Percentiles rank a stretch among this genome's conserved stretches.
Conservation (phyloP, 345 rosid genomes). For the thale cress (Arabidopsis thaliana) region DNA sequence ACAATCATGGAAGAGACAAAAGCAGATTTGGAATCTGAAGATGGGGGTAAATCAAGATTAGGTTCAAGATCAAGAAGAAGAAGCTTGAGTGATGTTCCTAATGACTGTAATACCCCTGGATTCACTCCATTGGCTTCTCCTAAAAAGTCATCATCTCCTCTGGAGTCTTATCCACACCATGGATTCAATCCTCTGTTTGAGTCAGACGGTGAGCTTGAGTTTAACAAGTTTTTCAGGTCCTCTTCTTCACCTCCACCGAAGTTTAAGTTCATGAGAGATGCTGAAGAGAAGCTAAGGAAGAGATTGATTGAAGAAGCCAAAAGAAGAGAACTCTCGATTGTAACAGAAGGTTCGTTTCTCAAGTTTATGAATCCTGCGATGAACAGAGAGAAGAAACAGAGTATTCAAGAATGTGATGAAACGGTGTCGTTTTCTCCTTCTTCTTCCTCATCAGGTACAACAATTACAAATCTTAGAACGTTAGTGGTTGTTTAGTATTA, state of each 20-base stretch:
- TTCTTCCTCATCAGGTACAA: conserved; percentile 62
- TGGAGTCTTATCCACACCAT: conserved; percentile 54
- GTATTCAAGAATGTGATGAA: conserved; percentile 42
- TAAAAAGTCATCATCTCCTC: conserved; percentile 56
- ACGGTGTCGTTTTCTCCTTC: conserved; percentile 48
- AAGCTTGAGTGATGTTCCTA: conserved; percentile 73
- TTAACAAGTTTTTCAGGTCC: conserved; percentile 48
- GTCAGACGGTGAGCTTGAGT: conserved; percentile 62
- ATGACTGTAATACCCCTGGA: conserved; percentile 54
- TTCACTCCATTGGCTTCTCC: conserved; percentile 82
- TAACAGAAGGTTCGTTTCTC: conserved; percentile 57
- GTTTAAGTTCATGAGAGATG: conserved; percentile 94
- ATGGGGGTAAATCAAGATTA: conserved; percentile 61
- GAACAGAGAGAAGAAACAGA: conserved; percentile 50
- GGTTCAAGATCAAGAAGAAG: conserved; percentile 65
- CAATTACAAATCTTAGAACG: conserved; percentile 51
- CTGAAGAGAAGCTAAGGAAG: conserved; percentile 78
- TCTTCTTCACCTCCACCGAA: conserved; percentile 89
- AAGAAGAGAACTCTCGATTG: conserved; percentile 41
- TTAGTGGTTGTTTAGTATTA: conserved; percentile 38
- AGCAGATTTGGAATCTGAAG: conserved; percentile 96
- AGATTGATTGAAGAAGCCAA: conserved; percentile 67
- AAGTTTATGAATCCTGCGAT: conserved; percentile 58
- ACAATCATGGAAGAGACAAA: conserved; percentile 93
- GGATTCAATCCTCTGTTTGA: conserved; percentile 94